Base-by-base conservation (phyloP, 345 rosid species). In the Psidium friedrichsthalianum region DNA sequence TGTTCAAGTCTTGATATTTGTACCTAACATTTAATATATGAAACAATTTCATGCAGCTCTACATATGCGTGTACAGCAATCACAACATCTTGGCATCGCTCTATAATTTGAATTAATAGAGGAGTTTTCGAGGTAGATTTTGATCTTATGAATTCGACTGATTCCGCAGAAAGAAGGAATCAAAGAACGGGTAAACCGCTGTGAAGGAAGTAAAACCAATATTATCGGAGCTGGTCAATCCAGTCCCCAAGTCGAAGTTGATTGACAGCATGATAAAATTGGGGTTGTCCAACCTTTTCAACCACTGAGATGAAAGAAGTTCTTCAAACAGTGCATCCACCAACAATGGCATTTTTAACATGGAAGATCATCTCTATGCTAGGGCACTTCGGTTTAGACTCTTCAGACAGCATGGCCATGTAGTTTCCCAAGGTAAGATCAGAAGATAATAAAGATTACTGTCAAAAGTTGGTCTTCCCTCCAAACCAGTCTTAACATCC, bases 311-410 rank as follows among this genome's bases (percentile, higher is more conserved):
- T 88, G 27, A 84, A 84, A 52, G 56, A 83, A 78, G 82, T 88
- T 85, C 85, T 90, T 25, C 88, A 85, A 54, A 51, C 61, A 24
- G 29, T 86, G 86, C 86, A 29, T 56, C 84, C 74, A n/a, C 32
- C 44, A 16, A 64, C 44, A 18, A 8, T 32, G 78, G 78, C 40
- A 11, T 32, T 16, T 64, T 32, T 24, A 64, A 16, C 78, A 8
- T 64, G 78, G 69, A 87, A 69, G 85, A 87, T 11, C 82, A 87
- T 64, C 90, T 90, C 36, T 88, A 90, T 56, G 25, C 81, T 16
- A 86, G 76, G 44, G 90, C 95, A 0, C 86, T 91, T 83, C 74
- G 87, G 82, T 93, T 93, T 85, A 91, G 85, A 86, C 89, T 91
- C 51, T 89, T 93, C 52, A 86, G 95, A 87, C 89, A 86, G 57